Percentiles rank a stretch among this genome's conserved stretches.
Conservation (phyloP, 768 basidiomycete species). For the Hygrophorus russula region DNA sequence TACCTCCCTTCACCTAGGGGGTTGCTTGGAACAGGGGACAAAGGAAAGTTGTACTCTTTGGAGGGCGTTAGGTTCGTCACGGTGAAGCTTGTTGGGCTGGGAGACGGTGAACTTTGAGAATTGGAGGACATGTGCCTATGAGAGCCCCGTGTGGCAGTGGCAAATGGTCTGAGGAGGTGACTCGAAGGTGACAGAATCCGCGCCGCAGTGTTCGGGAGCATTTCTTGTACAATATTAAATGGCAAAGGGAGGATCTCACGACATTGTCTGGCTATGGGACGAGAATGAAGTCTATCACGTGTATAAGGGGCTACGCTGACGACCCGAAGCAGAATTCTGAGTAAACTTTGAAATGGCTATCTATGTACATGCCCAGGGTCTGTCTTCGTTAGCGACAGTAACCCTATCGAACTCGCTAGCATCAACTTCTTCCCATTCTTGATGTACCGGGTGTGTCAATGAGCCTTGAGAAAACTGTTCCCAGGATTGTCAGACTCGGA, state of each 20-base stretch:
- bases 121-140: conserved; percentile 1
- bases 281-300: background rate
- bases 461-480: too few relatives aligned
- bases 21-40: conserved; percentile 51
- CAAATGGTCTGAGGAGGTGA: conserved; percentile 4
- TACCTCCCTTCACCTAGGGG: conserved; percentile 58
- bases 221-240: background rate
- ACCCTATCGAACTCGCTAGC: too few relatives aligned
- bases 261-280: background rate
- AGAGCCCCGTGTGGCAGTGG: background rate
- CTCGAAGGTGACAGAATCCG: conserved; percentile 8
- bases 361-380: too few relatives aligned
- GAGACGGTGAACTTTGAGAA: background rate
- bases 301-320: background rate
- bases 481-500: too few relatives aligned
- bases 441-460: too few relatives aligned
- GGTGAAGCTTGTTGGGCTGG: background rate
- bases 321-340: too few relatives aligned
- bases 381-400: too few relatives aligned
- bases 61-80: too few relatives aligned
- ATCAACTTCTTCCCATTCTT: too few relatives aligned
- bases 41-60: conserved; percentile 23
- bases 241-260: background rate
- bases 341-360: too few relatives aligned
- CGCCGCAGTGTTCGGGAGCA: conserved; percentile 3